A percentile compares a stretch with the other conserved stretches of the same genome.
Conservation (phyloP, 495 filamentous ascomycete species). For the Podospora tetraspora region DNA sequence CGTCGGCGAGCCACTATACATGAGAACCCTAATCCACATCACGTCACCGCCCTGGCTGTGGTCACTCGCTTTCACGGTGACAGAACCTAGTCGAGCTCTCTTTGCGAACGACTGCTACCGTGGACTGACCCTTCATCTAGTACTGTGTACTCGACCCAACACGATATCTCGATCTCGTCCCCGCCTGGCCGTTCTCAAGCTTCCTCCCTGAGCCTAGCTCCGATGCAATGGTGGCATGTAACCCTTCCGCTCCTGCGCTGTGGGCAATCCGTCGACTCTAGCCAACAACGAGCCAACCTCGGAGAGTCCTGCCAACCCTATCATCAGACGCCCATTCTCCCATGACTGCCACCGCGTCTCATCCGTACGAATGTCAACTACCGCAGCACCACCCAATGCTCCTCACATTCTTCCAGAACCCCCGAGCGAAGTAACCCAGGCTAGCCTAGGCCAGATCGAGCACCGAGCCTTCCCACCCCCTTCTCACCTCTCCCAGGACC, state of each 20-base stretch:
- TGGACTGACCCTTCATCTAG: neutral
- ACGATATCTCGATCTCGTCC: slow-evolving; percentile 7
- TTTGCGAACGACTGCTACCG: neutral
- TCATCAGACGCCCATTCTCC: neutral
- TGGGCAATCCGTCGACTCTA: neutral
- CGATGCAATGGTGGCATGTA: slow-evolving; percentile 13
- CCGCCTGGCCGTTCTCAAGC: slow-evolving; percentile 7
- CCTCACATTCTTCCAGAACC: neutral
- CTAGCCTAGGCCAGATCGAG: neutral
- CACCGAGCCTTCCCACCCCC: neutral
- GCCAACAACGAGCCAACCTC: neutral
- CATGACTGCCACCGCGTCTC: neutral
- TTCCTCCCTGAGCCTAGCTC: slow-evolving; percentile 24
- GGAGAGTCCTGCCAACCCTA: neutral
- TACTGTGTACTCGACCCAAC: neutral
- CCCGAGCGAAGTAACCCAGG: neutral
- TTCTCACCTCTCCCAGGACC: neutral
- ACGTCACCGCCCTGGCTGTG: neutral
- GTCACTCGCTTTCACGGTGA: neutral
- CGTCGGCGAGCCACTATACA: neutral
- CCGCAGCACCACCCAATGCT: neutral
- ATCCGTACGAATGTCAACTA: neutral
- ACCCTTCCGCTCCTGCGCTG: neutral
- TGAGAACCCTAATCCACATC: neutral
- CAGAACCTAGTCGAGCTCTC: neutral